Evolutionary conservation across 169 alveolate species (phyloP), one percentile per base, ranked within the genome.

Genomic region (Plasmodium coatneyi): DNA sequence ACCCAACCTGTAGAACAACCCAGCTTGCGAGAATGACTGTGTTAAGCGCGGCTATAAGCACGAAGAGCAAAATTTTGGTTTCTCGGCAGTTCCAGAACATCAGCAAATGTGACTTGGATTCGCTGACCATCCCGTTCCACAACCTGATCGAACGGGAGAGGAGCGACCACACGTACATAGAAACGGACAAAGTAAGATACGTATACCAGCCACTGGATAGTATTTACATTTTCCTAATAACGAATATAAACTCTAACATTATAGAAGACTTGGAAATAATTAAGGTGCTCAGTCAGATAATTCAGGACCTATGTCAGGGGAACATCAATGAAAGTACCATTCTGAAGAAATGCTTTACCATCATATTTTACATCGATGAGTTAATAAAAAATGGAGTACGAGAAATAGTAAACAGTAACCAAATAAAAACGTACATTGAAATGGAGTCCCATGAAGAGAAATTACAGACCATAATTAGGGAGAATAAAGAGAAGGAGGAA

Each of bases 401-500:
- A 32, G 97, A 96, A 83, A 94, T 84, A 28, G 89, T 96, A 80
- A 95, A 96, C 30, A 83, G 78, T 22, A 96, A 96, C 72, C 97
- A 96, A 32, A 95, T 96, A 66, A 94, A 96, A 71, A 94, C 94
- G 34, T 96, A 95, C 80, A 96, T 96, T 3, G 96, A 92, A 46
- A 96, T 96, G 97, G 97, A 96, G 76, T 96, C 97, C 7, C 96
- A 96, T 66, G 97, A 96, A 56, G 97, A 96, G 60, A 95, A 95
- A 83, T 89, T 92, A 79, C 97, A 96, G 80, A 95, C 95, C 28
- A 94, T 94, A 80, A 84, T 96, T 19, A 81, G 95, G 80, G 93
- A 95, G 70, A 79, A 94, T 36, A 96, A 96, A 92, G 97, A 97
- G 72, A 95, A 95, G 87, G 99, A 98, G 84, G 99, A 98, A 70